Evolutionary conservation across 768 basidiomycete genomes (phyloP), one percentile per base, ranked within the genome.

Genomic region (Tephrocybe sp.): DNA sequence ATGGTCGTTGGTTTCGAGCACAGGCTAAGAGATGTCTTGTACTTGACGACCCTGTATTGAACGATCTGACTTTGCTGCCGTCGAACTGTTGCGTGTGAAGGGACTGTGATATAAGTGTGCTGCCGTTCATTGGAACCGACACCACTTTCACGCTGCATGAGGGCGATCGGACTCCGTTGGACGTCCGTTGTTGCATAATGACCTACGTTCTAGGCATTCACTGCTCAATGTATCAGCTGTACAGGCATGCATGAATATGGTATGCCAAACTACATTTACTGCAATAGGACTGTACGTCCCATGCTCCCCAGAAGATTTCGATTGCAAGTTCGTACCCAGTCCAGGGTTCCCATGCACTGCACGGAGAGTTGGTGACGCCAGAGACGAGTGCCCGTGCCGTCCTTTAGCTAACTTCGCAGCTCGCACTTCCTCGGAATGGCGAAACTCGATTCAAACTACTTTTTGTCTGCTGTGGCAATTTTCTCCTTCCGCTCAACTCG

Each of bases 341-440:
- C 32, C 49, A 50, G 51, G 48, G 52, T 49, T 23, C 32, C 55
- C 48, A 50, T 53, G 56, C 43, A 57, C 56, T n/a, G n/a, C n/a
- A n/a, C n/a, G 59, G 50, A 52, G 56, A 53, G 59, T 41, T 17
- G 47, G 48, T 31, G 39, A 47, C 33, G 11, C 43, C 23, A 11
- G 36, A 43, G 32, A n/a, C 46, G 38, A 47, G 53, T 40, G 51
- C 51, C 39, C 23, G 51, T 48, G 56, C 60, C 63, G 72, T 74
- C 73, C 79, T 84, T 84, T 57, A 84, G 83, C 80, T 72, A 78
- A 82, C 79, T 84, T 83, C 78, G 82, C 77, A 74, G 81, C 78
- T 72, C 77, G 72, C 68, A 63, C 4, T 56, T 43, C 56, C 54
- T 52, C 45, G 14, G 49, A 52, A 55, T 63, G 50, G 54, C 57